Base-by-base conservation (phyloP, 345 rosid species). In the Melastoma malabathricum region DNA sequence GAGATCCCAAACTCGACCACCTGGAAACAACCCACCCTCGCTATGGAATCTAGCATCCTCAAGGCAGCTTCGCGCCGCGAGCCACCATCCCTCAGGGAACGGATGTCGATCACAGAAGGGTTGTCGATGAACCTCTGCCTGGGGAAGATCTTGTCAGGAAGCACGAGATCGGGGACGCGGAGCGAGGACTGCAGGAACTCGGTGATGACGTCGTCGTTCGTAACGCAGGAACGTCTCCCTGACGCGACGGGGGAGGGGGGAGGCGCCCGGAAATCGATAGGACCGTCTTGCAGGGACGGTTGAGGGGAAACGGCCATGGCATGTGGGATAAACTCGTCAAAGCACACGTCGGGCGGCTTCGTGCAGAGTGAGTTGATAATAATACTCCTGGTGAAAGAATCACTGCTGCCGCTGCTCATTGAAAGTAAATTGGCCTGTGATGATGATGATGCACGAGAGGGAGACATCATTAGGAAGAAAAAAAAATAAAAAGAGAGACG, bases 61-160 rank as follows among this genome's bases (percentile, higher is more conserved):
- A 65, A 12, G 2, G 70, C 45, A 9, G 69, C 44, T 31, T 72
- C 73, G 10, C 54, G 55, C n/a, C 70, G 65, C 13, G 22, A 15
- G 15, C 67, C 53, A 52, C 18, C 53, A 13, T 63, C 51, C 57
- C 13, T 43, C 18, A 86, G 15, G 6, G 57, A 64, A 51, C 59
- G 72, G 53, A 72, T 76, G 59, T 89, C 89, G 39, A 89, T 62
- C 52, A 52, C 63, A 3, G 86, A 77, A 43, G 86, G 96, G 55
- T 74, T 80, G 6, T 70, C 67, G 13, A 81, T 66, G 63, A 75
- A 64, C 51, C 67, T 79, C 52, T 80, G 94, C 61, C 67, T 80
- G 5, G 92, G 96, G 60, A 86, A 90, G 49, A 83, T 72, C 47
- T 74, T 82, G 43, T 83, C 94, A 1, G 94, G 94, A 62, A 86